Percentiles rank a stretch among this genome's conserved stretches.
These are phyloP conservation scores for Pelargonium australe DNA, from an alignment of 441 rosid species.

Conservation along the genomic window DNA sequence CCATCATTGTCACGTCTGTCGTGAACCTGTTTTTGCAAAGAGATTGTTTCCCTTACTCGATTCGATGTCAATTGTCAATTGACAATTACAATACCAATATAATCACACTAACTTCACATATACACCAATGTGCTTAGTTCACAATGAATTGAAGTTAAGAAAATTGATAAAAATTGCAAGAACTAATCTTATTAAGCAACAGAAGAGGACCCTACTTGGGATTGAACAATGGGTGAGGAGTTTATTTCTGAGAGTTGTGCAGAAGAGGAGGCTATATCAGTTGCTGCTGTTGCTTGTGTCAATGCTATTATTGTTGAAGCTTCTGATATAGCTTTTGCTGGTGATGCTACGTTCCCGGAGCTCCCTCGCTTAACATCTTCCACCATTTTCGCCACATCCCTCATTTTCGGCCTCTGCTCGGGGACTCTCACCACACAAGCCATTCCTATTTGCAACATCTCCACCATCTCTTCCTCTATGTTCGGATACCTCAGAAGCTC, in stretches of 20 bases:
- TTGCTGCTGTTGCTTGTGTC: conserved; percentile 30
- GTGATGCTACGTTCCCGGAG: conserved; percentile 31
- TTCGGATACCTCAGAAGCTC: conserved; percentile 73
- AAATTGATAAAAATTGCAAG: not conserved
- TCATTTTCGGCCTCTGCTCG: conserved; percentile 68
- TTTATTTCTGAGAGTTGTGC: conserved; percentile 4
- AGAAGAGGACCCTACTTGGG: conserved; percentile 18
- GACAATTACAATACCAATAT: not conserved
- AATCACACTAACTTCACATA: not conserved
- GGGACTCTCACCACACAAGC: conserved; percentile 63
- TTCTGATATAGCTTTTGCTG: conserved; percentile 40
- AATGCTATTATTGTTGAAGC: conserved; percentile 37
- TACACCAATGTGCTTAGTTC: not conserved
- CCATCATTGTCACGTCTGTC: too few relatives aligned
- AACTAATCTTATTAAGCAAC: not conserved
- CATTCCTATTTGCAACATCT: conserved; percentile 85
- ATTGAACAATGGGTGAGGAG: not conserved
- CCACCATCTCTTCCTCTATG: conserved; percentile 94
- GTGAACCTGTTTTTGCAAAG: not conserved
- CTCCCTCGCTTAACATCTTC: conserved; percentile 52
- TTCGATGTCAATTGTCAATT: too few relatives aligned
- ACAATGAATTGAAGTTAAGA: not conserved
- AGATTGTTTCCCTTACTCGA: too few relatives aligned
- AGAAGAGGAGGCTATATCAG: conserved; percentile 43
- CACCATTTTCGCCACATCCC: conserved; percentile 56